Conservation (phyloP, 768 basidiomycete genomes). For the Myochromella boudieri region DNA sequence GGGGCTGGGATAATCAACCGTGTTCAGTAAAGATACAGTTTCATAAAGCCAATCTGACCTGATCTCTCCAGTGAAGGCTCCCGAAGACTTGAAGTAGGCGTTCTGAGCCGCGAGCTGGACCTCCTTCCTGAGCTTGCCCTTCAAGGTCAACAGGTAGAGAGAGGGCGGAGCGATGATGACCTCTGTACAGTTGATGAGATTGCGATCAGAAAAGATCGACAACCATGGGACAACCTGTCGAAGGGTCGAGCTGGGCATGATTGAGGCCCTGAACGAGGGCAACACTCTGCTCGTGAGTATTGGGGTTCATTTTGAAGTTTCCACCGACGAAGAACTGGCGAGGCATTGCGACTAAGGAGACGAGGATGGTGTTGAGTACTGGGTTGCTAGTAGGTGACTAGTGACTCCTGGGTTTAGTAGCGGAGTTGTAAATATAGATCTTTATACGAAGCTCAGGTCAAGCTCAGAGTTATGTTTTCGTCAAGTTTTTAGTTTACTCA, state of each 20-base stretch:
- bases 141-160: slow-evolving; percentile 79
- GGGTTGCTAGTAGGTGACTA: no score
- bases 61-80: slow-evolving; percentile 97
- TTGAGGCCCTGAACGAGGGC: slow-evolving; percentile 73
- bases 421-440: no score
- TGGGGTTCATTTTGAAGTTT: slow-evolving; percentile 98
- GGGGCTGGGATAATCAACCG: slow-evolving; percentile 46
- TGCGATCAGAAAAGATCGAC: slow-evolving; percentile 7
- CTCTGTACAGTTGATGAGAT: slow-evolving; percentile 51
- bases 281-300: slow-evolving; percentile 59
- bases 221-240: slow-evolving; percentile 55
- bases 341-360: slow-evolving; percentile 45
- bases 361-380: slow-evolving; percentile 15
- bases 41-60: slow-evolving; percentile 51
- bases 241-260: slow-evolving; percentile 72
- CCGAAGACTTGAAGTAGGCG: slow-evolving; percentile 77
- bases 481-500: no score
- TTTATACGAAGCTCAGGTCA: no score
- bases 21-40: background rate
- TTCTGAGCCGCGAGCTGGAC: slow-evolving; percentile 91
- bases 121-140: slow-evolving; percentile 59
- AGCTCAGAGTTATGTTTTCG: no score
- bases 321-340: slow-evolving; percentile 94
- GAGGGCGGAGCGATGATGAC: slow-evolving; percentile 91
- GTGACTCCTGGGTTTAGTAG: no score